Percentiles rank a stretch among this genome's conserved stretches.
These are phyloP conservation scores for Halenospora varia DNA, from an alignment of 495 filamentous ascomycete genomes.

Conservation along the genomic window DNA sequence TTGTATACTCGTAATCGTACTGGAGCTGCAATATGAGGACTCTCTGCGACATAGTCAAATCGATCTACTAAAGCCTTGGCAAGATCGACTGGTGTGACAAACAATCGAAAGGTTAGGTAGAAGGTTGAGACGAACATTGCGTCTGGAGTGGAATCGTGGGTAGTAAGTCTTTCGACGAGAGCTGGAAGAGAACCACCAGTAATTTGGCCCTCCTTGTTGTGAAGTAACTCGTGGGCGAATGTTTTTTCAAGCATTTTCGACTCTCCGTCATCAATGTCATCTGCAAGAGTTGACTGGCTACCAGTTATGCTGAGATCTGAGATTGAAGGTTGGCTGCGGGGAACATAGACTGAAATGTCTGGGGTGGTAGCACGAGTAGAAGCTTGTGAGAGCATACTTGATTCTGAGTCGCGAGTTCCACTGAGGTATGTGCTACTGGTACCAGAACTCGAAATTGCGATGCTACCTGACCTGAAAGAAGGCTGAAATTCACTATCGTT, in stretches of 20 bases:
- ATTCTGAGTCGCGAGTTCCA: constrained; percentile 73
- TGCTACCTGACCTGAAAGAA: constrained; percentile 44
- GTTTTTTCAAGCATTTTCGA: constrained; percentile 80
- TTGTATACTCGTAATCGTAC: constrained; percentile 94
- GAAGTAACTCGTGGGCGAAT: constrained; percentile 82
- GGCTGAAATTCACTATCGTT: constrained; percentile 41
- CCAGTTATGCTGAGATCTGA: constrained; percentile 53
- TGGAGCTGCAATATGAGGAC: constrained; percentile 64
- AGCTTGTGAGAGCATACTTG: constrained; percentile 71
- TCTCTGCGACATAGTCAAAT: constrained; percentile 87
- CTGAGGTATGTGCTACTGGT: constrained; percentile 73
- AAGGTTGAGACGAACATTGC: constrained; percentile 91
- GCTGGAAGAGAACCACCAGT: constrained; percentile 88
- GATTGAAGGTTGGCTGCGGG: constrained; percentile 40
- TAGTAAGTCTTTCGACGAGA: constrained; percentile 88
- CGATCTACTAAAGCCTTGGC: constrained; percentile 79
- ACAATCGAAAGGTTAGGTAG: constrained; percentile 95
- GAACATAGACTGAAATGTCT: constrained; percentile 47
- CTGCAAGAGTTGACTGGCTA: constrained; percentile 59
- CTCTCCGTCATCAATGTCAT: constrained; percentile 74
- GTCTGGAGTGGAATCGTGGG: constrained; percentile 89
- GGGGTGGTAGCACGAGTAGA: constrained; percentile 92
- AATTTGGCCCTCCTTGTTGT: constrained; percentile 94
- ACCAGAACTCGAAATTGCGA: constrained; percentile 48
- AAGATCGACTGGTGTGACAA: constrained; percentile 76